A percentile compares a stretch with the other conserved stretches of the same genome.
These are phyloP conservation scores for Rhodotorula glutinis DNA, from an alignment of 1,284 basidiomycete genomes.

Conservation along the genomic window DNA sequence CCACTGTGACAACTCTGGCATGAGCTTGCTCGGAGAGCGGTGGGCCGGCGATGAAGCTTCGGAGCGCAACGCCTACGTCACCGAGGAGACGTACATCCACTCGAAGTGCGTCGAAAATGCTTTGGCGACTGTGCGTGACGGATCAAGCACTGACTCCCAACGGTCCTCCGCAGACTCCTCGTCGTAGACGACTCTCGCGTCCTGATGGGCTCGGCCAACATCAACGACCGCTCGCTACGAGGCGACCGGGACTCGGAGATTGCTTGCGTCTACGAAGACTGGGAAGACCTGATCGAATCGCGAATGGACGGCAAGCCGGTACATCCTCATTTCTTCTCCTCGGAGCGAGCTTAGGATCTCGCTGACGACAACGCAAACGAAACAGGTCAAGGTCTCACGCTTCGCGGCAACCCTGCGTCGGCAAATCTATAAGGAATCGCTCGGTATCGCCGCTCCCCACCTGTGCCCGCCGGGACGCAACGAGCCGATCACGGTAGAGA, in stretches of 20 bases:
- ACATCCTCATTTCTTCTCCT: neutral
- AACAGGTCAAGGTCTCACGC: conserved; percentile 59
- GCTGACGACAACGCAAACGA: neutral
- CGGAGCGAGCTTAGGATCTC: neutral
- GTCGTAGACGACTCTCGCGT: conserved; percentile 78
- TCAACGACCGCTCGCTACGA: conserved; percentile 78
- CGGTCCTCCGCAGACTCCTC: conserved; percentile 4
- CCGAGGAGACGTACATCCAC: conserved; percentile 71
- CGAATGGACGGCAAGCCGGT: conserved; percentile 68
- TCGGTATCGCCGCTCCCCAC: conserved; percentile 54
- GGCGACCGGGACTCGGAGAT: conserved; percentile 72
- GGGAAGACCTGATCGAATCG: conserved; percentile 66
- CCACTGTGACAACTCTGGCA: conserved; percentile 61
- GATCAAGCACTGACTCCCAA: too few relatives aligned
- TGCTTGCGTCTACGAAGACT: conserved; percentile 80
- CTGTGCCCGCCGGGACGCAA: conserved; percentile 35
- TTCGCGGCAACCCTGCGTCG: conserved; percentile 75
- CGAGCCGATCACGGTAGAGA: conserved; percentile 59
- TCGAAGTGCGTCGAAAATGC: conserved; percentile 10
- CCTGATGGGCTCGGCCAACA: conserved; percentile 82
- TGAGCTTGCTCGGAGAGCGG: conserved; percentile 63
- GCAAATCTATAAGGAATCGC: conserved; percentile 75
- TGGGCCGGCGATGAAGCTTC: conserved; percentile 81
- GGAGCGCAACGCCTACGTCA: conserved; percentile 68
- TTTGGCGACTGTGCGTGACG: too few relatives aligned